Percentiles rank a stretch among this genome's conserved stretches.
phyloP scores from a whole-genome alignment of 208 protist genomes.

The Phytomonas sp. region DNA sequence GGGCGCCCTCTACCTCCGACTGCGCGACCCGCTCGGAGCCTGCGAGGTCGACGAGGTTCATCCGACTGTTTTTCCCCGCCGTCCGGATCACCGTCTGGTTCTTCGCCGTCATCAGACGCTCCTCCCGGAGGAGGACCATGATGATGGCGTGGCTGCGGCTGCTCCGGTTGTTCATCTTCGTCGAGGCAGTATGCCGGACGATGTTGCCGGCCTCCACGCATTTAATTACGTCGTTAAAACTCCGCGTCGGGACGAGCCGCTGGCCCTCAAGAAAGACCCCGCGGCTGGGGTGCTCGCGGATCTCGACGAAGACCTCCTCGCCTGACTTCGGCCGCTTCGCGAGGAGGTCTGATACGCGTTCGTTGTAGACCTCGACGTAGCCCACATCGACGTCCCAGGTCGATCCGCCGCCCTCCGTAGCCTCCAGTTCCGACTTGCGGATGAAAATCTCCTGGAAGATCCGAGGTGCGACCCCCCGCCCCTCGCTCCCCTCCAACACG shows the following conservation, averaged over 20 bases:
- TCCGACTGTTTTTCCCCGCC: constrained; percentile 27
- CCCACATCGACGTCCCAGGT: constrained; percentile 48
- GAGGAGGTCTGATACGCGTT: constrained; percentile 69
- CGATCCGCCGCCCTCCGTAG: constrained; percentile 25
- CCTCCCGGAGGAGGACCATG: constrained; percentile 37
- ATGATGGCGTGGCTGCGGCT: constrained; percentile 85
- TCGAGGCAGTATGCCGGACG: constrained; percentile 65
- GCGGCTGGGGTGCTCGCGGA: constrained; percentile 26
- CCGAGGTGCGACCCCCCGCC: constrained; percentile 61
- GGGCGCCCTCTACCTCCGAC: constrained; percentile 45
- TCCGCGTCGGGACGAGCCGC: constrained; percentile 24
- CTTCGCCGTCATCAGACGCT: constrained; percentile 28
- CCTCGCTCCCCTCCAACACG: constrained; percentile 16
- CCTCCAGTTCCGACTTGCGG: constrained; percentile 12
- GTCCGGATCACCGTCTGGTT: constrained; percentile 71
- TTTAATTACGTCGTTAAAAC: constrained; percentile 41
- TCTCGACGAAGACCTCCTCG: constrained; percentile 59
- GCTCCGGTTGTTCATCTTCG: constrained; percentile 84
- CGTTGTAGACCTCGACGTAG: constrained; percentile 87
- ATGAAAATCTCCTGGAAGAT: constrained; percentile 54
- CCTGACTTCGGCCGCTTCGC: constrained; percentile 29
- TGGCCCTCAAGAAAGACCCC: constrained; percentile 39
- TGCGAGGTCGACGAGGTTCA: constrained; percentile 91
- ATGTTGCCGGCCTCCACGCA: constrained; percentile 45
- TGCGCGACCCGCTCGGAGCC: constrained; percentile 74